Evolutionary conservation across 2,329 filamentous ascomycete species (phyloP).

Genomic region (Clonostachys solani): DNA sequence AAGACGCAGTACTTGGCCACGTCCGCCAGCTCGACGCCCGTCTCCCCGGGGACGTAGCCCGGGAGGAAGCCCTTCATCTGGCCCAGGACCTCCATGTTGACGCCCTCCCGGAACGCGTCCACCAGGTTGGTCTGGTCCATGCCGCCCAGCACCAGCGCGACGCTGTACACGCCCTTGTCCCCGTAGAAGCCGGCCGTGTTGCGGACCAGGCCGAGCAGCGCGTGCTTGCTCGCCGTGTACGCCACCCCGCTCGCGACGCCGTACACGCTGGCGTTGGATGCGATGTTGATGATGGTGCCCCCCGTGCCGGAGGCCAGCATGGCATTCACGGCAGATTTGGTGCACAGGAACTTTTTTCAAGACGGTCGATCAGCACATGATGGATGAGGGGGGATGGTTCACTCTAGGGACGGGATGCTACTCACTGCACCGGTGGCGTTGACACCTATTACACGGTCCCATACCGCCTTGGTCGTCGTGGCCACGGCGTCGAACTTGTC

Average conservation of each 20-base stretch:
- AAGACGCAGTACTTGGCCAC: slow-evolving; percentile 34
- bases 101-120: slow-evolving; percentile 29
- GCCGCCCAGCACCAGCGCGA: slow-evolving; percentile 42
- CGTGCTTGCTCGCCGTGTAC: slow-evolving; percentile 51
- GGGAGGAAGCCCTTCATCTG: slow-evolving; percentile 16
- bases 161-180: slow-evolving; percentile 45
- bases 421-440: slow-evolving; percentile 47
- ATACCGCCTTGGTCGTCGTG: slow-evolving; percentile 34
- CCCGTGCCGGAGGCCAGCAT: slow-evolving; percentile 15
- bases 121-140: slow-evolving; percentile 53
- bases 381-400: no score
- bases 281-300: slow-evolving; percentile 49
- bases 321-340: slow-evolving; percentile 40
- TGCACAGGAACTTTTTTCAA: slow-evolving; percentile 32
- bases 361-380: no score
- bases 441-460: slow-evolving; percentile 49
- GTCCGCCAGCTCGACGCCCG: slow-evolving; percentile 19
- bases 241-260: slow-evolving; percentile 36
- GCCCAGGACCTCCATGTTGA: slow-evolving; percentile 24
- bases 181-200: slow-evolving; percentile 55
- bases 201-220: slow-evolving; percentile 47
- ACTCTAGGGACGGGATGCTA: no score
- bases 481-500: slow-evolving; percentile 51
- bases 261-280: slow-evolving; percentile 36
- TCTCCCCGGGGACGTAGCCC: slow-evolving; percentile 18